Evolutionary conservation across 164 flowering plant genomes (phyloP), one percentile per base, ranked within the genome.

Genomic region (Tetrastigma voinierianum): DNA sequence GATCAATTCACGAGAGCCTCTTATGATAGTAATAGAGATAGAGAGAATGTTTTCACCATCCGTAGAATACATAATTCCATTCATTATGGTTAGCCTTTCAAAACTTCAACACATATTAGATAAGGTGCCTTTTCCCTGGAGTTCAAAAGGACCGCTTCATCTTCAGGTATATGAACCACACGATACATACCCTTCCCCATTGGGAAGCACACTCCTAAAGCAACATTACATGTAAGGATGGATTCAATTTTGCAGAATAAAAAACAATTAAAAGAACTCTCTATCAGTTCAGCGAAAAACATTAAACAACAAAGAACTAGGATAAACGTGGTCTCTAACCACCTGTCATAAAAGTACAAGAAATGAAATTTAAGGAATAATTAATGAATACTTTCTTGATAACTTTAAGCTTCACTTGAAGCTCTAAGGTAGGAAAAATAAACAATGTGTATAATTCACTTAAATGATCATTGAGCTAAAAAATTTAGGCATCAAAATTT

Each of bases 101-200:
- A 70, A 63, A 96, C 99, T 80, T 96, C 99, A 45, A 89, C 86
- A 46, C 96, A 96, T 62, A 96, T 91, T 66, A 96, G 65, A 72
- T 89, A 96, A 59, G 99, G 99, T 64, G 99, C 99, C 74, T 96
- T 96, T 77, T 96, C 99, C 75, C 99, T 87, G 48, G 99, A n/a
- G 93, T 79, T 96, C 90, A 80, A 96, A 70, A 69, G 93, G 98
- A 72, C 90, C 87, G 96, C 95, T 82, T 95, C 99, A 81, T 90
- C 98, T 80, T 86, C n/a, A n/a, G 99, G 99, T 76, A 96, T 93
- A 69, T 93, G 88, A 69, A 96, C 81, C 62, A 96, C 98, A 57
- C n/a, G n/a, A n/a, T n/a, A 96, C 88, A 89, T 76, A 61, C 96
- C 97, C 78, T 82, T 90, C 64, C 99, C 99, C 93, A 96, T 84